Evolutionary conservation across 2,329 filamentous ascomycete genomes (phyloP).

Genomic region (Plenodomus lindquistii): DNA sequence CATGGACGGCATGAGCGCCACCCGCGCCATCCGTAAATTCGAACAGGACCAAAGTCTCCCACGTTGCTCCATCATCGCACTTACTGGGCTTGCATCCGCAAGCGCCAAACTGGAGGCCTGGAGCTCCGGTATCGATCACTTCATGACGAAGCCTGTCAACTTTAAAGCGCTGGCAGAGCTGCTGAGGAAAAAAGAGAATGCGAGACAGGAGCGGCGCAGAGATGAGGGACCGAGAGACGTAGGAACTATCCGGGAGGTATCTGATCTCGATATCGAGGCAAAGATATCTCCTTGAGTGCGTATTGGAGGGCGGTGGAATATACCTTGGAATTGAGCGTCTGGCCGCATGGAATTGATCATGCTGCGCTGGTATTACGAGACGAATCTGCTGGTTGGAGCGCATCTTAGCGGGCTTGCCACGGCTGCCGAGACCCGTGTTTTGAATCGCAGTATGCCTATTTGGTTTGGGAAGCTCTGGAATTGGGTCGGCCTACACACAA

Average conservation of each 20-base stretch:
- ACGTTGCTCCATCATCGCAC: constrained; percentile 25
- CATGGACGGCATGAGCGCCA: constrained; percentile 43
- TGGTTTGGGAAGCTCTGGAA: too few relatives aligned
- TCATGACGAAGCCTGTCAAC: constrained; percentile 39
- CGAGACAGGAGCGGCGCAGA: not conserved
- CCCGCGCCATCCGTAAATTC: constrained; percentile 36
- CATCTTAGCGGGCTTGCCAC: too few relatives aligned
- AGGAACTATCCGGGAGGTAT: not conserved
- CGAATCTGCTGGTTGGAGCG: too few relatives aligned
- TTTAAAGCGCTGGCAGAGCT: constrained; percentile 28
- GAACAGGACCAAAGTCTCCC: constrained; percentile 23
- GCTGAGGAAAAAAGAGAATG: constrained; percentile 14
- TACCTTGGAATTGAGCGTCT: too few relatives aligned
- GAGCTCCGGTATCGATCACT: constrained; percentile 34
- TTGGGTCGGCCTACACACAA: too few relatives aligned
- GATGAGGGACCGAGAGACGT: not conserved
- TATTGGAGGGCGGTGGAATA: not conserved
- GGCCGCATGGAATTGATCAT: too few relatives aligned
- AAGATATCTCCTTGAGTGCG: not conserved
- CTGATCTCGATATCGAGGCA: not conserved
- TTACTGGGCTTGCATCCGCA: constrained; percentile 35
- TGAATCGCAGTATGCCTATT: too few relatives aligned
- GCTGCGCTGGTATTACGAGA: too few relatives aligned
- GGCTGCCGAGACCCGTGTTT: too few relatives aligned
- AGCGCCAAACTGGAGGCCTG: constrained; percentile 32